A percentile compares a stretch with the other conserved stretches of the same genome.
These are phyloP conservation scores for Pulchroboletus neoregius DNA, from an alignment of 1,284 basidiomycete genomes.

Conservation along the genomic window DNA sequence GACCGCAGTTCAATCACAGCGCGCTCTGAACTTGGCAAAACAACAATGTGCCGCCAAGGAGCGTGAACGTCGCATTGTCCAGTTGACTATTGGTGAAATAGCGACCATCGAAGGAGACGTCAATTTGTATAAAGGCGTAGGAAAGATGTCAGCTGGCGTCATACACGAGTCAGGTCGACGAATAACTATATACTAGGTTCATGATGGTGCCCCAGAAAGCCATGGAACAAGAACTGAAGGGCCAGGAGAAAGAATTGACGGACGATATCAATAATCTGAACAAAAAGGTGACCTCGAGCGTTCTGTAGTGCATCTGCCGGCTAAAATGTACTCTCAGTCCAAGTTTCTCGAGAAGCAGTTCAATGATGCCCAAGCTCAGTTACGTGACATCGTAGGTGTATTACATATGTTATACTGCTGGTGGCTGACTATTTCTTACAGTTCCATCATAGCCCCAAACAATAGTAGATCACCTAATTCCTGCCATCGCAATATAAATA, in stretches of 20 bases:
- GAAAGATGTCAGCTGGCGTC: conserved; percentile 71
- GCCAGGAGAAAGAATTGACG: conserved; percentile 73
- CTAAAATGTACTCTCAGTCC: conserved; percentile 42
- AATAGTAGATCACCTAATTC: conserved; percentile 32
- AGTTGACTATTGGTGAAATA: conserved; percentile 80
- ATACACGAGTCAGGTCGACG: background rate
- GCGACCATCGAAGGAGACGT: conserved; percentile 60
- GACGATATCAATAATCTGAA: conserved; percentile 77
- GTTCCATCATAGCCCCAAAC: conserved; percentile 62
- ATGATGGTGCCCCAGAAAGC: conserved; percentile 76
- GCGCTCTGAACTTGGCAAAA: conserved; percentile 63
- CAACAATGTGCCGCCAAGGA: conserved; percentile 79
- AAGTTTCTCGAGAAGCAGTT: conserved; percentile 91
- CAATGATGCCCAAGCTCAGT: conserved; percentile 80
- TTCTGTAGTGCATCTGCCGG: background rate
- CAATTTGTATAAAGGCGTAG: conserved; percentile 85
- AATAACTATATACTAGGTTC: conserved; percentile 56
- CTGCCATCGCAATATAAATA: conserved; percentile 7
- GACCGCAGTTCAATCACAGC: conserved; percentile 77
- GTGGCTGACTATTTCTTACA: conserved; percentile 24
- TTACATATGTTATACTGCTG: background rate
- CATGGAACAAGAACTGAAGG: conserved; percentile 74
- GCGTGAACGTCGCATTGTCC: conserved; percentile 81
- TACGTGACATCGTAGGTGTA: conserved; percentile 73
- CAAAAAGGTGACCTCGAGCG: conserved; percentile 55